phyloP scores from a whole-genome alignment of 257 asterid genomes.

The Lycium ferocissimum region DNA sequence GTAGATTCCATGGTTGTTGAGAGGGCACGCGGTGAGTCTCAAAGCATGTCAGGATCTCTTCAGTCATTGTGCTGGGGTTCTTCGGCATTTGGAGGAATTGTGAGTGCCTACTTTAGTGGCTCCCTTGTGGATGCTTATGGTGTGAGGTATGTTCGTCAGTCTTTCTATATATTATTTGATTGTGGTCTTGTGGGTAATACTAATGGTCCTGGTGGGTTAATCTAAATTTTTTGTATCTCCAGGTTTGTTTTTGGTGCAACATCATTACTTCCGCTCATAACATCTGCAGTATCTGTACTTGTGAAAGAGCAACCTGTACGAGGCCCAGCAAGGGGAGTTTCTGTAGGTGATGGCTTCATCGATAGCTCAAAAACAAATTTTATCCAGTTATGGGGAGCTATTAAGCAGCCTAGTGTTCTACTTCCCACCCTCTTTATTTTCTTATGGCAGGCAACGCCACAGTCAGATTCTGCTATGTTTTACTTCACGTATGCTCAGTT shows the following conservation, averaged over 20 bases:
- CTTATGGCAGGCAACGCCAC: constrained; percentile 97
- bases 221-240: constrained; percentile 38
- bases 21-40: constrained; percentile 99
- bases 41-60: constrained; percentile 96
- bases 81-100: constrained; percentile 94
- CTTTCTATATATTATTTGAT: constrained; percentile 5
- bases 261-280: constrained; percentile 89
- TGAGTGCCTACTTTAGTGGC: constrained; percentile 97
- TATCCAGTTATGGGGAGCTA: constrained; percentile 70
- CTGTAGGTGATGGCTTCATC: constrained; percentile 51
- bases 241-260: constrained; percentile 97
- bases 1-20: constrained; percentile 99
- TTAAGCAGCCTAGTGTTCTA: constrained; percentile 78
- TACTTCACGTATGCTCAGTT: constrained; percentile 81
- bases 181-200: background rate
- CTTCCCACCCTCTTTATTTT: constrained; percentile 94
- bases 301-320: constrained; percentile 77
- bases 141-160: constrained; percentile 68
- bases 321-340: constrained; percentile 50
- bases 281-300: constrained; percentile 94
- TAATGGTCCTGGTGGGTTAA: constrained; percentile 21
- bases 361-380: constrained; percentile 62
- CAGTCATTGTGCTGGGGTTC: constrained; percentile 99
- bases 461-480: constrained; percentile 97
- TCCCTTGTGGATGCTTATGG: constrained; percentile 95